Evolutionary conservation across 495 filamentous ascomycete genomes (phyloP).

Genomic region (Thozetella sp.): DNA sequence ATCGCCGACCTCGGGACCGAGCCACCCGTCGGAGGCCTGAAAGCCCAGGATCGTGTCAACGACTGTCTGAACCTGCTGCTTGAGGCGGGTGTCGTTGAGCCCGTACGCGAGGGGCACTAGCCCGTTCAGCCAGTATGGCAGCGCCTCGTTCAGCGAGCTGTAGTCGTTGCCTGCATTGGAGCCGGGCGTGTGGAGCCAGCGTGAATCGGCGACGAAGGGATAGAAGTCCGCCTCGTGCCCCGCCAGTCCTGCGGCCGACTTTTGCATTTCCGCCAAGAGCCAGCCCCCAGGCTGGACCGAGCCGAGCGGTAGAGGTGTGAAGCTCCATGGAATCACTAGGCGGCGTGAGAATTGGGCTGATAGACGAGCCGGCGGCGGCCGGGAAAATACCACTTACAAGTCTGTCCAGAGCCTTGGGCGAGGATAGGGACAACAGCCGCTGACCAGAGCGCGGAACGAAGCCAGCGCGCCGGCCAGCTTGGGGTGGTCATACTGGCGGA

Average conservation of each 20-base stretch:
- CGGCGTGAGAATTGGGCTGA: background rate
- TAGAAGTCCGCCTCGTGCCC: constrained; percentile 67
- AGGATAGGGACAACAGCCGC: background rate
- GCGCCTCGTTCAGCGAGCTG: constrained; percentile 57
- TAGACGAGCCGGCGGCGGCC: background rate
- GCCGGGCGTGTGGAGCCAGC: constrained; percentile 39
- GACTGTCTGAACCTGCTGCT: constrained; percentile 50
- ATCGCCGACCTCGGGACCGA: constrained; percentile 54
- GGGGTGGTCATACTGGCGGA: background rate
- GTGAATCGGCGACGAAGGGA: constrained; percentile 52
- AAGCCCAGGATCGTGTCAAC: constrained; percentile 52
- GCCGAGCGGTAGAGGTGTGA: background rate
- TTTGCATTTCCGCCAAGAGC: background rate
- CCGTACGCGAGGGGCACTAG: constrained; percentile 64
- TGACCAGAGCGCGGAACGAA: background rate
- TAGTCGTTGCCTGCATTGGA: constrained; percentile 55
- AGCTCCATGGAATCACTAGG: background rate
- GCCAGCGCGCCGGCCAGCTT: background rate
- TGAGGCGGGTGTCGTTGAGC: constrained; percentile 53
- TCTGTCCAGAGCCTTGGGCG: background rate
- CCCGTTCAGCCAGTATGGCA: constrained; percentile 71
- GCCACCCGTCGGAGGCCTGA: constrained; percentile 61
- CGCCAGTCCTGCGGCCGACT: constrained; percentile 42
- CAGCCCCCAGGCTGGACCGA: background rate
- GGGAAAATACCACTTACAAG: background rate